phyloP scores from a whole-genome alignment of 306 rosid species.

The Sophora flavescens region DNA sequence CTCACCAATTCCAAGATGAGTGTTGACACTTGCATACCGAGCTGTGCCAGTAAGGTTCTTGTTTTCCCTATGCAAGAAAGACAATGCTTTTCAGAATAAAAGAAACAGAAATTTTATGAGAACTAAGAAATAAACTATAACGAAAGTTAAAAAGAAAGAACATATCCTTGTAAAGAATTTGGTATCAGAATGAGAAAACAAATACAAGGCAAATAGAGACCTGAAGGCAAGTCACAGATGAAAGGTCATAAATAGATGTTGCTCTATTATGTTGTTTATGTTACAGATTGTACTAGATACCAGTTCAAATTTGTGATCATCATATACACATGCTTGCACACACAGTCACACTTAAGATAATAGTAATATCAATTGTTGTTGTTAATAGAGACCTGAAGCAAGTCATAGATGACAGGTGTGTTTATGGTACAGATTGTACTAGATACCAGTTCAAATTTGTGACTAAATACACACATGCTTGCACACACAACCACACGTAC shows the following conservation, averaged over 20 bases:
- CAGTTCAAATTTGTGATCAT: slow-evolving; percentile 9
- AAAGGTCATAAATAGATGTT: background rate
- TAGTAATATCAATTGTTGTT: background rate
- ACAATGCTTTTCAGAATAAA: slow-evolving; percentile 1
- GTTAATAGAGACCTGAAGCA: background rate
- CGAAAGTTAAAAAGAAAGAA: slow-evolving; percentile 25
- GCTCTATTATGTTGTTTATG: background rate
- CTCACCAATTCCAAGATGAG: slow-evolving; percentile 99
- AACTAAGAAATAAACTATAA: slow-evolving; percentile 22
- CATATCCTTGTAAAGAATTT: background rate
- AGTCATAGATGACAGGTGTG: background rate
- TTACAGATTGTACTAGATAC: slow-evolving; percentile 8
- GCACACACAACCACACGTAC: background rate
- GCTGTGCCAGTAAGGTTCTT: slow-evolving; percentile 99
- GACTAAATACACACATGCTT: slow-evolving; percentile 10
- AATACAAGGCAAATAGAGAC: slow-evolving; percentile 15
- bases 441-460: background rate
- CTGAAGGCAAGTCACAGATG: slow-evolving; percentile 8
- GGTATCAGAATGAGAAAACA: slow-evolving; percentile 16
- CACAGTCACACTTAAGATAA: background rate
- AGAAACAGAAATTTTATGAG: slow-evolving; percentile 4
- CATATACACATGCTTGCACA: slow-evolving; percentile 14
- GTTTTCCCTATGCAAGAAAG: slow-evolving; percentile 78
- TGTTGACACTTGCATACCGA: slow-evolving; percentile 98
- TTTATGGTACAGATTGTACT: slow-evolving; percentile 9